Conservation (phyloP, 805 yeast species). For the Barnettozyma populi region DNA sequence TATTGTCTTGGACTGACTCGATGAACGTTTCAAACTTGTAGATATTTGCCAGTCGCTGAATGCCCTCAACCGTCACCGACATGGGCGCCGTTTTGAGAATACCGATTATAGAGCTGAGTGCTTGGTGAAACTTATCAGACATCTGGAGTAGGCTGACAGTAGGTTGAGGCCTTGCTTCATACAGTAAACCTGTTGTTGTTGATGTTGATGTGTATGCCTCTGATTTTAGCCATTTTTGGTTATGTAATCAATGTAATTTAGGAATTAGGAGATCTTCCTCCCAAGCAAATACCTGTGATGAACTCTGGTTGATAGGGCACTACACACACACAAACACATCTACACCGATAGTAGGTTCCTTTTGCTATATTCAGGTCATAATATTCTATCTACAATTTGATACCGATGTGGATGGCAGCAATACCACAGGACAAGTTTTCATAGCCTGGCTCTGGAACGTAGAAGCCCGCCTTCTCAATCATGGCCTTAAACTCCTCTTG, state of each 20-base stretch:
- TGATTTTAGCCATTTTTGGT: no score
- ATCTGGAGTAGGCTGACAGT: slow-evolving; percentile 3
- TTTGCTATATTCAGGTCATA: slow-evolving; percentile 26
- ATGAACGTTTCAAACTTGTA: slow-evolving; percentile 25
- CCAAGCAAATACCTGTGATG: no score
- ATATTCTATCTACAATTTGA: slow-evolving; percentile 52
- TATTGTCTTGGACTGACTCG: slow-evolving; percentile 15
- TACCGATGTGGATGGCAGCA: slow-evolving; percentile 94
- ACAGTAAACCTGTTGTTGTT: neutral
- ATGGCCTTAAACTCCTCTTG: slow-evolving; percentile 87
- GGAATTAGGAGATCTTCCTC: no score
- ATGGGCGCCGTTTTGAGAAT: slow-evolving; percentile 20
- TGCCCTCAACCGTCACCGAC: slow-evolving; percentile 20
- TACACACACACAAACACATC: no score
- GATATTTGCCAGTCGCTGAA: slow-evolving; percentile 23
- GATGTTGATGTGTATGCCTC: no score
- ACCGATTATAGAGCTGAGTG: slow-evolving; percentile 15
- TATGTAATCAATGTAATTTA: slow-evolving; percentile 20
- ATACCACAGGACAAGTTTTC: slow-evolving; percentile 93
- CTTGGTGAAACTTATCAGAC: slow-evolving; percentile 22
- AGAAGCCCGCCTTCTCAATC: slow-evolving; percentile 94
- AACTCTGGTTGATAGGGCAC: no score
- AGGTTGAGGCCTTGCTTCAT: neutral
- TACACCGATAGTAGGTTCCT: neutral
- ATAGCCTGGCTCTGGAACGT: slow-evolving; percentile 84